These are phyloP conservation scores for Dacryopinax primogenitus DNA, from an alignment of 768 basidiomycete species.

Conservation along the genomic window DNA sequence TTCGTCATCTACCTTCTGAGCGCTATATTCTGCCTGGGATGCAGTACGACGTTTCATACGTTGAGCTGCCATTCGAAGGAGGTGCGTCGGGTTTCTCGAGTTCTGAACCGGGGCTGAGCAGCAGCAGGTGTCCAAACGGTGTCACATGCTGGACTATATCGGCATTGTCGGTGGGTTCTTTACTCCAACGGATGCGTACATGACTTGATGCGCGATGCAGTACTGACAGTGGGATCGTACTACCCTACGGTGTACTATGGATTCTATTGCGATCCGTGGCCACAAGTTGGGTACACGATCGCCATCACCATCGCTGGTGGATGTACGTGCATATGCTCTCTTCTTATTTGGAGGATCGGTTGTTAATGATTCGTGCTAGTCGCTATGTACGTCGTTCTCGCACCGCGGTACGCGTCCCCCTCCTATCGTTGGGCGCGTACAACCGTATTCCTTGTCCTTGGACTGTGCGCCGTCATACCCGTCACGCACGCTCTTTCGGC, in stretches of 20 bases:
- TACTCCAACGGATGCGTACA: background rate
- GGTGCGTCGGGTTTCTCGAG: constrained; percentile 31
- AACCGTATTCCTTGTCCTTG: constrained; percentile 63
- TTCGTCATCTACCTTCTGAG: constrained; percentile 54
- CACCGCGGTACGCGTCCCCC: constrained; percentile 64
- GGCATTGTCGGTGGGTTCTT: constrained; percentile 53
- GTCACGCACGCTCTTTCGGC: constrained; percentile 47
- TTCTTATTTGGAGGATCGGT: constrained; percentile 19
- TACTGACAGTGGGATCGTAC: constrained; percentile 66
- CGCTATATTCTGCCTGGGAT: constrained; percentile 58
- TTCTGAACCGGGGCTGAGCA: constrained; percentile 14
- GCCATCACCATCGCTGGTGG: constrained; percentile 41
- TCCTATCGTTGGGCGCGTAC: constrained; percentile 66
- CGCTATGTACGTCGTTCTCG: constrained; percentile 61
- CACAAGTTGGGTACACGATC: constrained; percentile 44
- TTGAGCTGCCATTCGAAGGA: constrained; percentile 56
- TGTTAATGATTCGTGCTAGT: constrained; percentile 29
- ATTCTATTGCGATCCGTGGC: constrained; percentile 51
- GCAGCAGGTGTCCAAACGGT: constrained; percentile 43
- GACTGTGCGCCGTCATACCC: constrained; percentile 56
- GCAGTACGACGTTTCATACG: constrained; percentile 63
- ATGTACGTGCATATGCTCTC: constrained; percentile 35
- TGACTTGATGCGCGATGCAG: constrained; percentile 19
- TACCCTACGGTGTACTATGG: constrained; percentile 66
- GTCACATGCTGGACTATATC: constrained; percentile 59